Base-by-base conservation (phyloP, 2,329 filamentous ascomycete genomes). In the Colletotrichum sp. region DNA sequence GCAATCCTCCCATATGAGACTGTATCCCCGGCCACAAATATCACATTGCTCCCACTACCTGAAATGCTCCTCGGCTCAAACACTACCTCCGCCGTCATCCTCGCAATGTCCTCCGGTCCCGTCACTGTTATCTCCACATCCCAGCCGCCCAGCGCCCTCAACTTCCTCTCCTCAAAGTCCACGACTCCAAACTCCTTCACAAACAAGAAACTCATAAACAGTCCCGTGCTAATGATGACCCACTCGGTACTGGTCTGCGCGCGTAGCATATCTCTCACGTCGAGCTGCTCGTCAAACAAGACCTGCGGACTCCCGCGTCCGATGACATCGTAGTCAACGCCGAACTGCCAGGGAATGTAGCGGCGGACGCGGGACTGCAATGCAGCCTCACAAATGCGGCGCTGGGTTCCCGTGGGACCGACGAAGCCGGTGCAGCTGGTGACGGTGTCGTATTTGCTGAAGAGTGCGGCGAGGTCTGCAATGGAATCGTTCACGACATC, bases 281-380 rank as follows among this genome's bases (percentile, higher is more conserved):
- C 87, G 0, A 93, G 84, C 84, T 94, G 92, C 86, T 94, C 93
- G 74, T 92, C 92, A 78, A 94, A 95, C 16, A 95, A 80, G 39
- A 91, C 89, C 82, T 94, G 92, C 58, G 89, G 85, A 30, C 89
- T 91, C 0, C 89, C 89, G 1, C 85, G 81, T 0, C 92, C 92
- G 18, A 94, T 90, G 32, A 85, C 81, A 72, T 95, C 93, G 82
- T 95, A 95, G 80, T 95, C 92, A 28, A 94, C 90, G 1, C 93
- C 93, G 81, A 93, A 95, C 81, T 95, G 93, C 93, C 93, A 95
- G 1, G 93, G 93, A 22, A 95, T 88, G 80, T 89, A 95, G 1
- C 89, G 84, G 16, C 83, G 78, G 0, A 89, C 87, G 0, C 84
- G 82, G 0, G 89, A 91, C 13, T 83, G 81, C 0, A 94, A 82